These are phyloP conservation scores for Dioszegia hungarica DNA, from an alignment of 768 basidiomycete species.

Conservation along the genomic window DNA sequence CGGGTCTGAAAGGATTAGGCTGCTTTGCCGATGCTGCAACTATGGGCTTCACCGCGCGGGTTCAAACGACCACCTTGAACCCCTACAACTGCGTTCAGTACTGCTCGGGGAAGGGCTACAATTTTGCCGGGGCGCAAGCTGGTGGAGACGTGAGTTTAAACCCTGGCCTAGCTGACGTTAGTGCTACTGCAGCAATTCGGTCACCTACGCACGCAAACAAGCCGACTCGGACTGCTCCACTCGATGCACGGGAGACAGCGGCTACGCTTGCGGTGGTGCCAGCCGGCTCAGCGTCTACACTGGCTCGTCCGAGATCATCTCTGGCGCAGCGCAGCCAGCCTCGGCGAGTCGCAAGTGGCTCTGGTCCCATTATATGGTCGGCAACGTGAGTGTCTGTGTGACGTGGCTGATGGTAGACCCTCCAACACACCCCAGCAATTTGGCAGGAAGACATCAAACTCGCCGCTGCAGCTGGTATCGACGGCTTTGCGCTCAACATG, in stretches of 20 bases:
- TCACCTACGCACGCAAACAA: background rate
- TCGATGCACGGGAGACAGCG: background rate
- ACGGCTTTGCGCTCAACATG: conserved; percentile 51
- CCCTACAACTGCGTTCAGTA: background rate
- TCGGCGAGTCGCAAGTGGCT: conserved; percentile 25
- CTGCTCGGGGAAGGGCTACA: background rate
- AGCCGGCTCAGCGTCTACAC: background rate
- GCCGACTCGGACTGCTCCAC: background rate
- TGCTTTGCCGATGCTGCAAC: background rate
- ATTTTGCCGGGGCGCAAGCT: background rate
- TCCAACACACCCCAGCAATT: conserved; percentile 37
- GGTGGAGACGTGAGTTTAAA: background rate
- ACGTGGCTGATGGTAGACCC: conserved; percentile 32
- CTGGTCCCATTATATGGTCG: conserved; percentile 47
- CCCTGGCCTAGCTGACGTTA: background rate
- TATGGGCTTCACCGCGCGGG: background rate
- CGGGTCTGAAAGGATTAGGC: background rate
- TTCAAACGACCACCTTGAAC: background rate
- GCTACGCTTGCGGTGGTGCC: background rate
- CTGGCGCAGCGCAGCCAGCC: conserved; percentile 22
- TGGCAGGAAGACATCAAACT: conserved; percentile 47
- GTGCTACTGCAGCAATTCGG: background rate
- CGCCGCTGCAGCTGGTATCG: conserved; percentile 46
- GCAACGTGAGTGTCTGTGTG: conserved; percentile 23
- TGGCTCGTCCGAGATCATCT: background rate